A percentile compares a stretch with the other conserved stretches of the same genome.
Evolutionary conservation across 495 filamentous ascomycete genomes (phyloP).

Genomic region (Annulohypoxylon nitens): DNA sequence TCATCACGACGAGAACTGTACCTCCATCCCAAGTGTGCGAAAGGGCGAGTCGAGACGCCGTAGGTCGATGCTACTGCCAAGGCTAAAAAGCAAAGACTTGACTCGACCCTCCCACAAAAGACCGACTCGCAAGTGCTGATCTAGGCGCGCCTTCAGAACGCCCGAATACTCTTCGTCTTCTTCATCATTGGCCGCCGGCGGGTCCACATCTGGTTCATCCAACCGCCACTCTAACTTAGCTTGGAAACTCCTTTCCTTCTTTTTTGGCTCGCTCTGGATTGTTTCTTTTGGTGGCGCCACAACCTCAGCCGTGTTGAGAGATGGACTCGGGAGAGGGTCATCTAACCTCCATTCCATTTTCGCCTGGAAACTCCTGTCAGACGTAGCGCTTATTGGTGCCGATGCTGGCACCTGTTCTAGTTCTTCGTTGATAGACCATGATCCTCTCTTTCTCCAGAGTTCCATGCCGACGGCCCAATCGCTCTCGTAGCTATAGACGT

Average conservation of each 20-base stretch:
- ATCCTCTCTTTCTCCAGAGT: slow-evolving; percentile 76
- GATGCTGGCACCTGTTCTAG: slow-evolving; percentile 45
- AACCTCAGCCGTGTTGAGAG: slow-evolving; percentile 52
- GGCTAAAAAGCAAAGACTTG: slow-evolving; percentile 92
- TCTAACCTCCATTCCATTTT: slow-evolving; percentile 68
- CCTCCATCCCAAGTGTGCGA: slow-evolving; percentile 83
- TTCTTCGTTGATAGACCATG: slow-evolving; percentile 58
- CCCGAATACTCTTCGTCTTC: slow-evolving; percentile 76
- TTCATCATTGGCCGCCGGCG: slow-evolving; percentile 48
- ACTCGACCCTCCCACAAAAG: slow-evolving; percentile 93
- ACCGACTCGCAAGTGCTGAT: slow-evolving; percentile 85
- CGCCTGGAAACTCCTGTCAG: slow-evolving; percentile 63
- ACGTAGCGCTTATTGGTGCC: slow-evolving; percentile 8
- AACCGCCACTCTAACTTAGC: slow-evolving; percentile 69
- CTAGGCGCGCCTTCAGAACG: slow-evolving; percentile 89
- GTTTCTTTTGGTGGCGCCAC: slow-evolving; percentile 56
- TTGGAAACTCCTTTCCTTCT: slow-evolving; percentile 63
- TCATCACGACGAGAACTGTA: slow-evolving; percentile 90
- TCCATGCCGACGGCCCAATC: slow-evolving; percentile 91
- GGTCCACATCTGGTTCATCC: slow-evolving; percentile 53
- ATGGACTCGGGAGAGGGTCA: slow-evolving; percentile 29
- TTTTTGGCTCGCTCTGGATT: slow-evolving; percentile 42
- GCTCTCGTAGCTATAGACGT: slow-evolving; percentile 97
- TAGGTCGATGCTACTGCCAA: slow-evolving; percentile 84
- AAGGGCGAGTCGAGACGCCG: slow-evolving; percentile 77